A percentile compares a stretch with the other conserved stretches of the same genome.
Conservation (phyloP, 2,329 filamentous ascomycete species). For the Botryotinia convoluta region DNA sequence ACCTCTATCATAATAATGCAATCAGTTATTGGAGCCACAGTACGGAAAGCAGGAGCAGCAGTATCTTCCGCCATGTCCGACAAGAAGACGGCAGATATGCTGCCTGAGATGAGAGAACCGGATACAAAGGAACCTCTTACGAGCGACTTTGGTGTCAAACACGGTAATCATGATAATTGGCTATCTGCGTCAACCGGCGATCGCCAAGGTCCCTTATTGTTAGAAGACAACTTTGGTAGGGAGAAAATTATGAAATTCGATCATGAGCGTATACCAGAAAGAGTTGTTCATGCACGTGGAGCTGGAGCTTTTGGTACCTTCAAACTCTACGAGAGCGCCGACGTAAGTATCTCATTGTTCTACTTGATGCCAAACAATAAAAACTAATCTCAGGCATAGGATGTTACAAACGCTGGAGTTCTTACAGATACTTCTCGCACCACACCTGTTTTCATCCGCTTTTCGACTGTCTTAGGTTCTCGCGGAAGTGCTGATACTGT, state of each 20-base stretch:
- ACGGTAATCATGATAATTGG: conserved; percentile 75
- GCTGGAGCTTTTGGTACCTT: conserved; percentile 65
- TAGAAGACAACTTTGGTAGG: conserved; percentile 70
- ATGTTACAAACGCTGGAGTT: conserved; percentile 59
- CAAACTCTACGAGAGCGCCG: conserved; percentile 60
- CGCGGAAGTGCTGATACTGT: conserved; percentile 77
- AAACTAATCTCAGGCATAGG: not conserved
- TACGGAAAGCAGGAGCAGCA: conserved; percentile 29
- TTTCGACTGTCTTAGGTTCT: conserved; percentile 75
- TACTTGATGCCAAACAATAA: not conserved
- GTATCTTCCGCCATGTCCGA: conserved; percentile 30
- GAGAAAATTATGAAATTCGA: conserved; percentile 79
- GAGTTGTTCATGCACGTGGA: conserved; percentile 64
- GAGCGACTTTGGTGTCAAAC: conserved; percentile 73
- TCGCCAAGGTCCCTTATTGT: conserved; percentile 61
- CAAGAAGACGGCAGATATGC: conserved; percentile 34
- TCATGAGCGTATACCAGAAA: conserved; percentile 66
- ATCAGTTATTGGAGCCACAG: conserved; percentile 19
- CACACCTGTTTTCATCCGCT: conserved; percentile 68
- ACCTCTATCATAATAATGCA: conserved; percentile 8
- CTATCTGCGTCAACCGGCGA: conserved; percentile 61
- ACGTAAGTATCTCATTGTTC: conserved; percentile 34
- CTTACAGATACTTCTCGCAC: conserved; percentile 66
- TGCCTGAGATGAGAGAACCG: conserved; percentile 54
- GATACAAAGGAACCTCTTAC: conserved; percentile 61